Evolutionary conservation across 495 filamentous ascomycete genomes (phyloP).

Genomic region (Cudoniella acicularis): DNA sequence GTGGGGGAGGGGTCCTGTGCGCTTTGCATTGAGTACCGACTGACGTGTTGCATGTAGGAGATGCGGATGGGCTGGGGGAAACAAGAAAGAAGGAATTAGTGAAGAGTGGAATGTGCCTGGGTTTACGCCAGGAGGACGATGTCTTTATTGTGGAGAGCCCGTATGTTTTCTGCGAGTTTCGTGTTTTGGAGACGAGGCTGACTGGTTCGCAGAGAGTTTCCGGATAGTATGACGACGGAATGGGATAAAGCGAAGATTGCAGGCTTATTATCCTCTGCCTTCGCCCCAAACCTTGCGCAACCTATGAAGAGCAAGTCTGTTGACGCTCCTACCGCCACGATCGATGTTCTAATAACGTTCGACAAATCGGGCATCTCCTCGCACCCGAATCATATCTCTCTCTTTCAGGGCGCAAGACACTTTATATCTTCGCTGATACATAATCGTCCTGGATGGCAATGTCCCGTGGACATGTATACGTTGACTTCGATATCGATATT

Average conservation of each 20-base stretch:
- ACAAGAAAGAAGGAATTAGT: constrained; percentile 78
- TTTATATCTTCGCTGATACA: constrained; percentile 64
- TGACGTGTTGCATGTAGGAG: constrained; percentile 41
- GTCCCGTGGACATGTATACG: constrained; percentile 79
- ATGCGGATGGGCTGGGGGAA: constrained; percentile 83
- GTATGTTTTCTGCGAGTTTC: constrained; percentile 18
- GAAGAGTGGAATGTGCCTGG: constrained; percentile 70
- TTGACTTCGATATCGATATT: constrained; percentile 63
- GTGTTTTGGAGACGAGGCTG: not conserved
- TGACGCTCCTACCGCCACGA: constrained; percentile 51
- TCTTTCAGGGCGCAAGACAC: constrained; percentile 73
- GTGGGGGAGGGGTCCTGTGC: not conserved
- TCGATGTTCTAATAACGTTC: constrained; percentile 87
- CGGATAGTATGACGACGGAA: constrained; percentile 74
- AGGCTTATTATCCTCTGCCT: constrained; percentile 61
- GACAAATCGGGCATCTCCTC: constrained; percentile 73
- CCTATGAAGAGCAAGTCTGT: constrained; percentile 30
- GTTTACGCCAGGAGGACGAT: constrained; percentile 67
- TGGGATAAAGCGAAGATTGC: constrained; percentile 73
- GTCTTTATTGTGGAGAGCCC: constrained; percentile 78
- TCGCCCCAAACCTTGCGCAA: constrained; percentile 55
- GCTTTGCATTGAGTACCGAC: not conserved
- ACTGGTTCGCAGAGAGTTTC: constrained; percentile 55
- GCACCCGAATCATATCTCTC: constrained; percentile 88
- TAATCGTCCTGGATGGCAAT: constrained; percentile 59